Evolutionary conservation across 73 alveolate species (phyloP), one percentile per base, ranked within the genome.

Genomic region (Paramecium octaurelia): DNA sequence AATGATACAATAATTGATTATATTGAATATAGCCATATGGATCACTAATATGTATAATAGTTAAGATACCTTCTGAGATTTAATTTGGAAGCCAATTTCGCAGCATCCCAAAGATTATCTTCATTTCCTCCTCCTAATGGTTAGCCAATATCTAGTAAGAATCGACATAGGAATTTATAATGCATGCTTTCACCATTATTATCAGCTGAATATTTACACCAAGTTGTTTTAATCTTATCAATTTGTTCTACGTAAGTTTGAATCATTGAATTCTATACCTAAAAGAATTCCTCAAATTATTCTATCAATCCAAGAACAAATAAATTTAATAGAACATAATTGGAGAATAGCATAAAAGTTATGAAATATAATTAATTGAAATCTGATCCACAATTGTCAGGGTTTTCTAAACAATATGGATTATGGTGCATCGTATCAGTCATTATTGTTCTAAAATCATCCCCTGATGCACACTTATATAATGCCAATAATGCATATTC

Each of bases 21-120:
- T 31, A 75, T 8, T 75, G 48, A 44, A 75, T 36, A 34, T 75
- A 75, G 0, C 88, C 88, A 36, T 75, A 36, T 14, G 42, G 69
- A 54, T 54, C 69, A 54, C 69, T 54, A 20, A n/a, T 0, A n/a
- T 54, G 3, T 18, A 54, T 54, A n/a, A 0, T 0, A 20, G 0
- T 4, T 0, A 34, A 27, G 18, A 75, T 75, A 21, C 69, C 69
- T 16, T 68, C 85, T 75, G 5, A 75, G 58, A 31, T 18, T 40
- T 31, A 75, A 75, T 75, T 75, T 75, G 0, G 48, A 75, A 36
- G 88, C 88, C 16, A 31, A 29, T 21, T 36, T 31, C 14, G 88
- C 88, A 34, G 88, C 88, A 75, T 75, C 88, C 88, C 88, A 75
- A n/a, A 75, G 31, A 75, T 75, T 75, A 31, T 24, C 88, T n/a